Evolutionary conservation across 306 rosid species (phyloP).

Genomic region (Adenanthera pavonina): DNA sequence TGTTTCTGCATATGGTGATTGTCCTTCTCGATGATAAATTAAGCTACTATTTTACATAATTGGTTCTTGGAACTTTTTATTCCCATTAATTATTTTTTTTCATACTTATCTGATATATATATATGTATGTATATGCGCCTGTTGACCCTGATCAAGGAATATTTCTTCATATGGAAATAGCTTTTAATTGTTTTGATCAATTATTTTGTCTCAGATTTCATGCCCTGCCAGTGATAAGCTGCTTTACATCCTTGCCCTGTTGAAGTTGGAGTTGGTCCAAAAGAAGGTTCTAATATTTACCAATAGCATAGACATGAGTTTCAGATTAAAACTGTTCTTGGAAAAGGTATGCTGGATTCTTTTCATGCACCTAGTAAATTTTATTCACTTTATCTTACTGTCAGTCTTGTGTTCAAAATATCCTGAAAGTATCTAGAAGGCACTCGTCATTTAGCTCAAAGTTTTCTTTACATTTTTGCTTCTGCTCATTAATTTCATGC

Average conservation of each 20-base stretch:
- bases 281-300: constrained; percentile 89
- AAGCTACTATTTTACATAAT: not conserved
- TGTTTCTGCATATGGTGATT: constrained; percentile 10
- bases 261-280: constrained; percentile 92
- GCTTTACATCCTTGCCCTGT: constrained; percentile 75
- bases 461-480: constrained; percentile 4
- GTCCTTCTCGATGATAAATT: not conserved
- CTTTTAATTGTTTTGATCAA: constrained; percentile 29
- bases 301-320: constrained; percentile 81
- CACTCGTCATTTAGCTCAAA: not conserved
- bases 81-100: not conserved
- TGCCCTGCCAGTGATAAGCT: constrained; percentile 76
- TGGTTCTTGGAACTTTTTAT: constrained; percentile 5
- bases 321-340: constrained; percentile 78
- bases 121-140: not conserved
- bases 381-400: not conserved
- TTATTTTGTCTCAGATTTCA: constrained; percentile 62
- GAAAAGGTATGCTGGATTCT: constrained; percentile 71
- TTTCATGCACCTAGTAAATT: constrained; percentile 29
- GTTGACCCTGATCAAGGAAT: constrained; percentile 33
- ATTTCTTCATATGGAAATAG: not conserved
- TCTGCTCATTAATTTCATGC: constrained; percentile 12
- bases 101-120: constrained; percentile 4
- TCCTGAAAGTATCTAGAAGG: constrained; percentile 5
- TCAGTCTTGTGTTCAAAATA: constrained; percentile 1